Base-by-base conservation (phyloP, 495 filamentous ascomycete species). In the Parathielavia appendiculata region DNA sequence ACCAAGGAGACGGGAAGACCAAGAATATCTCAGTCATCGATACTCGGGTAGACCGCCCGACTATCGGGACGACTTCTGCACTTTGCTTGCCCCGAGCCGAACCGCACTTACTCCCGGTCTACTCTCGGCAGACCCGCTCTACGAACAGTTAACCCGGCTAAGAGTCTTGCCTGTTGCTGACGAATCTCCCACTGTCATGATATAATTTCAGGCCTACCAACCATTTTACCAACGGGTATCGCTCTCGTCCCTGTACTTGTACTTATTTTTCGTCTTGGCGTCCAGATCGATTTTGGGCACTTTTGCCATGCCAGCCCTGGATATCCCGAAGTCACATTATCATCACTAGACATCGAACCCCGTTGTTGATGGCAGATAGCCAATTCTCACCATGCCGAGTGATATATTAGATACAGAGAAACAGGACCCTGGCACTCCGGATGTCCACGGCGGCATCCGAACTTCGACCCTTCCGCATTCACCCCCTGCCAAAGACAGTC, bases 371-470 rank as follows among this genome's bases (percentile, higher is more conserved):
- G 1, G 14, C 10, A 22, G 16, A 30, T 22, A 12, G 19, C 2
- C 51, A 8, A 20, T 11, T 17, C 19, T 17, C 41, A 56, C 35
- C 46, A 57, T 41, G 41, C 17, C 53, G 22, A 19, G 41, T n/a
- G 17, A 8, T 16, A 30, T 7, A 20, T 20, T 38, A 17, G 54
- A 57, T 17, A n/a, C 34, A 48, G 54, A 50, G 36, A 57, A 57
- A 20, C 46, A 57, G 16, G 35, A n/a, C 48, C n/a, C 4, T 4
- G 30, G n/a, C 11, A 41, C 14, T 30, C n/a, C 48, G 8, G 2
- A 17, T n/a, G 4, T 5, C 20, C 34, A 52, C 35, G 1, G 7
- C 13, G 35, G 19, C 50, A 4, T 26, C 20, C 8, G 13, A 20
- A 9, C 19, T 19, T 16, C 36, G 1, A 32, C 38, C 20, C 8